Percentiles rank a stretch among this genome's conserved stretches.
Evolutionary conservation across 2,329 filamentous ascomycete genomes (phyloP).

Genomic region (Aureobasidium mangrovei): DNA sequence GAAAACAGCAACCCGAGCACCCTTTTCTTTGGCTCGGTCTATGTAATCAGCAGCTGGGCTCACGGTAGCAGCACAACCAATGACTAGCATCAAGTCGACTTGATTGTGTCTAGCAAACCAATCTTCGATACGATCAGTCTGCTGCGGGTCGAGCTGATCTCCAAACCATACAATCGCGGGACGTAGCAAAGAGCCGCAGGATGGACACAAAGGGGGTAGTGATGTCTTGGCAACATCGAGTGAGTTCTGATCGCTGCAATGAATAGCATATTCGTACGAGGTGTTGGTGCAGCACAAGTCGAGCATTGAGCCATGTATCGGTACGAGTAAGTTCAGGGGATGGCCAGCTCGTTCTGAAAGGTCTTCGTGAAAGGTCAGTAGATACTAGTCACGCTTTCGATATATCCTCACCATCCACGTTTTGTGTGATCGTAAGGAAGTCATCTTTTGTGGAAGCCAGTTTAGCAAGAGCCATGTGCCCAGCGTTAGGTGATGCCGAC

Average conservation of each 20-base stretch:
- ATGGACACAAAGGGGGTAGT: neutral
- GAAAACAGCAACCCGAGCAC: conserved; percentile 1
- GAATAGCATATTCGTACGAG: neutral
- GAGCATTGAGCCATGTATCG: conserved; percentile 1
- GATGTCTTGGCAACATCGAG: neutral
- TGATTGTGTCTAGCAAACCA: neutral
- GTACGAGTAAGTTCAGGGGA: neutral
- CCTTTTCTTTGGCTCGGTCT: neutral
- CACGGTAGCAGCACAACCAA: neutral
- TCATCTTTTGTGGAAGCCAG: neutral
- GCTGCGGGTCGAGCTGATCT: neutral
- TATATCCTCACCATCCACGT: neutral
- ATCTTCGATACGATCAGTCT: neutral
- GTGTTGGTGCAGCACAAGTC: neutral
- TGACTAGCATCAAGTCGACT: conserved; percentile 1
- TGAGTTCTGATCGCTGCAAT: neutral
- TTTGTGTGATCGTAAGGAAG: neutral
- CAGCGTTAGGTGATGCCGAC: neutral
- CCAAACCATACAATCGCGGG: neutral
- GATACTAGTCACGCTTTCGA: neutral
- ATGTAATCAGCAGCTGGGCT: neutral
- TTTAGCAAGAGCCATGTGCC: neutral
- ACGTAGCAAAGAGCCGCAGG: neutral
- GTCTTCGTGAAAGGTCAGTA: neutral
- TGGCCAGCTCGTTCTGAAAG: conserved; percentile 6